Conservation (phyloP, 352 stramenopile genomes). For the Lagenidium sp. region DNA sequence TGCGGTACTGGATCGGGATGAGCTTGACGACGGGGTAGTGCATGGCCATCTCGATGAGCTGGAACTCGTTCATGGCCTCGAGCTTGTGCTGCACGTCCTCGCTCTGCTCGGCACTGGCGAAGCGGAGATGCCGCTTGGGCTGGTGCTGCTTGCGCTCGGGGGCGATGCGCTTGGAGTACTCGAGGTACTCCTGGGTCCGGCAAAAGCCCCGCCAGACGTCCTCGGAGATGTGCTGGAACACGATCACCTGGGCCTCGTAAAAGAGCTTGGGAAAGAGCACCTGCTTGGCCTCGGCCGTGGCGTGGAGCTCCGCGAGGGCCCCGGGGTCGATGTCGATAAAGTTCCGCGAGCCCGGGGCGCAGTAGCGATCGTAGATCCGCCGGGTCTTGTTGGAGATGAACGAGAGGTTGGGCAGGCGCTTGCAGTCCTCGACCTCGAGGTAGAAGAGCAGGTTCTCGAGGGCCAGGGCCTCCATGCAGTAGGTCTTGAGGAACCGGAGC, state of each 20-base stretch:
- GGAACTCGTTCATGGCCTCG: conserved; percentile 45
- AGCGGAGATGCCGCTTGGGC: conserved; percentile 14
- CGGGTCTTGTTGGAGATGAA: conserved; percentile 73
- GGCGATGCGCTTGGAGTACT: conserved; percentile 36
- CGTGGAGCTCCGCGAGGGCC: conserved; percentile 34
- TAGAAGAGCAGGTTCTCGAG: conserved; percentile 82
- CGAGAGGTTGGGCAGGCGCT: conserved; percentile 69
- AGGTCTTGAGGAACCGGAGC: conserved; percentile 78
- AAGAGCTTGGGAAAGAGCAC: conserved; percentile 54
- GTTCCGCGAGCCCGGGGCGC: conserved; percentile 27
- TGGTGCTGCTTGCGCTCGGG: conserved; percentile 8
- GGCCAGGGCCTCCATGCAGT: conserved; percentile 75
- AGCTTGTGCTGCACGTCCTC: conserved; percentile 44
- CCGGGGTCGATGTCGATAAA: conserved; percentile 30
- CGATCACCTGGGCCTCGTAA: conserved; percentile 49
- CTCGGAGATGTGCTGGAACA: conserved; percentile 56
- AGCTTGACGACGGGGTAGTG: conserved; percentile 67
- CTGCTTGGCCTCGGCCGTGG: conserved; percentile 28
- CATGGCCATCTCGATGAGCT: conserved; percentile 69
- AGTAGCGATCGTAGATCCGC: conserved; percentile 79
- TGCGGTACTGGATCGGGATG: conserved; percentile 22
- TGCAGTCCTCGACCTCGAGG: conserved; percentile 79
- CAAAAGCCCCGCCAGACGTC: conserved; percentile 62
- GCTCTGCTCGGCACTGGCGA: conserved; percentile 24
- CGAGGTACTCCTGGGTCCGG: conserved; percentile 60